phyloP scores from a whole-genome alignment of 1,284 basidiomycete genomes.

The Cryptococcus depauperatus region DNA sequence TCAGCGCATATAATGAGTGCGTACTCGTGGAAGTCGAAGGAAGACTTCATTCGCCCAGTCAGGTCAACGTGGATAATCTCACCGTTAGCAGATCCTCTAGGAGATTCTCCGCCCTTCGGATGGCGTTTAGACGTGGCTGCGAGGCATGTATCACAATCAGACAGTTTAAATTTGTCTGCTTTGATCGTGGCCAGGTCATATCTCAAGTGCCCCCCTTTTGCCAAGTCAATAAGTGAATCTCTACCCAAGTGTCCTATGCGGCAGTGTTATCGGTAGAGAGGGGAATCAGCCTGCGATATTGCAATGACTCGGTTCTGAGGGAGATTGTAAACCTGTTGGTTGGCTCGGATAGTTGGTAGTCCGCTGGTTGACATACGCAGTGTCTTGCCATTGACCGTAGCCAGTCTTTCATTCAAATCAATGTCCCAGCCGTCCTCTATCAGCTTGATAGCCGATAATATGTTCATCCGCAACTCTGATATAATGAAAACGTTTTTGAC shows the following conservation, averaged over 20 bases:
- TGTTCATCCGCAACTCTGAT: not conserved
- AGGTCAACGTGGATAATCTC: not conserved
- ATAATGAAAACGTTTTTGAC: not conserved
- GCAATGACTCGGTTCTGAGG: not conserved
- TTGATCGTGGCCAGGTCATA: not conserved
- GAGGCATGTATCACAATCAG: not conserved
- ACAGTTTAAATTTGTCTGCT: not conserved
- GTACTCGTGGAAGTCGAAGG: not conserved
- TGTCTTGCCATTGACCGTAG: not conserved
- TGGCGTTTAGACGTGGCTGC: not conserved
- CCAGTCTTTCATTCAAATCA: not conserved
- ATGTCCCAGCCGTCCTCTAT: not conserved
- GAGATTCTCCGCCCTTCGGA: not conserved
- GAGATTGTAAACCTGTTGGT: not conserved
- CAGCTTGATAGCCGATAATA: not conserved
- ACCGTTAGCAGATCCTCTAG: not conserved
- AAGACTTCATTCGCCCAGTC: not conserved
- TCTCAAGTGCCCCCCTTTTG: not conserved
- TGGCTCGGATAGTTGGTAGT: not conserved
- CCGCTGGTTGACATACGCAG: not conserved
- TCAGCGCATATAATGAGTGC: not conserved
- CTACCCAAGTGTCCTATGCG: not conserved
- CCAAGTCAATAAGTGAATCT: not conserved
- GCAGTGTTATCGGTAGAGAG: not conserved
- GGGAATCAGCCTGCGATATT: not conserved